phyloP scores from a whole-genome alignment of 495 filamentous ascomycete species.

The Entonaema liquescens region DNA sequence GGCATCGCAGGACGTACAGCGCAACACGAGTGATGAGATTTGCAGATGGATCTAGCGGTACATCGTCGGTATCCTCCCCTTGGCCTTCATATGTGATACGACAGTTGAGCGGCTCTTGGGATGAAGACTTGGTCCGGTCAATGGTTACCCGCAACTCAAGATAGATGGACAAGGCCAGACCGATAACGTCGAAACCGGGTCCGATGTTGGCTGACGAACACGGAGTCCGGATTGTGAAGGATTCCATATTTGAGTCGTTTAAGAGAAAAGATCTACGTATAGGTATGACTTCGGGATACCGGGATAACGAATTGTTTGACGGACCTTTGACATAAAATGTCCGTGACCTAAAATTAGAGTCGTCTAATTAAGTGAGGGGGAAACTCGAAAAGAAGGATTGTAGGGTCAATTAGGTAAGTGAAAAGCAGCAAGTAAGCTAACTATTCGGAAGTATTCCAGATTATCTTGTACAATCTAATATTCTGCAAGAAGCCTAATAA shows the following conservation, averaged over 20 bases:
- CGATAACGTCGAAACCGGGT: conserved; percentile 97
- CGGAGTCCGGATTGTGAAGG: conserved; percentile 71
- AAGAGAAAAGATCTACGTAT: not conserved
- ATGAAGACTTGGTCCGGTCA: conserved; percentile 60
- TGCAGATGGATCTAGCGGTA: conserved; percentile 77
- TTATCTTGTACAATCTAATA: not conserved
- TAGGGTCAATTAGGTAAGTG: not conserved
- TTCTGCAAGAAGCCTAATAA: not conserved
- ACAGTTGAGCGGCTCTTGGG: conserved; percentile 79
- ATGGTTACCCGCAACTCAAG: conserved; percentile 84
- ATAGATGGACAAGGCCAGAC: conserved; percentile 88
- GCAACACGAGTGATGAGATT: conserved; percentile 94
- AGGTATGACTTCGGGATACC: not conserved
- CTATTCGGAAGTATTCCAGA: not conserved
- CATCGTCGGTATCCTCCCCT: conserved; percentile 74
- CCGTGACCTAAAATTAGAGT: not conserved
- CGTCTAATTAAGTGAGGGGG: not conserved
- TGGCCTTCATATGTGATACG: conserved; percentile 87
- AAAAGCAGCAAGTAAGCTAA: not conserved
- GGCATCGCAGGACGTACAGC: conserved; percentile 90
- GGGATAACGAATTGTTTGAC: not conserved
- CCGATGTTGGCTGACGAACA: conserved; percentile 97
- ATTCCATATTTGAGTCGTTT: conserved; percentile 45
- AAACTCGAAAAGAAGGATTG: not conserved
- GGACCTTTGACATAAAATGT: not conserved